Percentiles rank a stretch among this genome's conserved stretches.
These are phyloP conservation scores for Purshia tridentata DNA, from an alignment of 306 rosid genomes.

Conservation along the genomic window DNA sequence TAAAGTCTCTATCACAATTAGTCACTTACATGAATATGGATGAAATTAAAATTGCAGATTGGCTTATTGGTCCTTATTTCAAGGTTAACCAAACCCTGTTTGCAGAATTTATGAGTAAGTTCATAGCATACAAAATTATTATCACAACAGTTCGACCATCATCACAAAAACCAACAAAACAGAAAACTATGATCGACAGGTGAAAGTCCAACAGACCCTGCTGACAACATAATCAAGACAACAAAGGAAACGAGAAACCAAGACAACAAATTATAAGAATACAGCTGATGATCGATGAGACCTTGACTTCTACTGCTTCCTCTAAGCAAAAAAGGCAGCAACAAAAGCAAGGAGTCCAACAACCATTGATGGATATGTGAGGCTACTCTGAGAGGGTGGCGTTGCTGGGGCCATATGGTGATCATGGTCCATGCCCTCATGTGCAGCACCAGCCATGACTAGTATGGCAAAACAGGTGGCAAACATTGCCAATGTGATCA, in stretches of 20 bases:
- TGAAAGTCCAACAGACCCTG: neutral
- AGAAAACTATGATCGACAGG: neutral
- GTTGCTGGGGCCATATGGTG: conserved; percentile 21
- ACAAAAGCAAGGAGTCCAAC: conserved; percentile 31
- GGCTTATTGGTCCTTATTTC: too few species aligned
- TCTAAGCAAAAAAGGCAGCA: conserved; percentile 27
- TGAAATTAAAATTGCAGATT: too few species aligned
- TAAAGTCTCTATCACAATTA: neutral
- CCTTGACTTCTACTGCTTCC: conserved; percentile 12
- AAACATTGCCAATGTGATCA: conserved; percentile 25
- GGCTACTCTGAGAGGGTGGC: conserved; percentile 21
- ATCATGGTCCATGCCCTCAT: conserved; percentile 12
- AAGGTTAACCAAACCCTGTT: neutral
- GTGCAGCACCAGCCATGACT: conserved; percentile 36
- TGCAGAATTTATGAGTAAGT: neutral
- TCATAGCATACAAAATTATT: too few species aligned
- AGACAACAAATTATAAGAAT: neutral
- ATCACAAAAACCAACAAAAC: neutral
- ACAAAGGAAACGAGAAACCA: neutral
- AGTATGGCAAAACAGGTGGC: conserved; percentile 32
- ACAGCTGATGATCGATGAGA: neutral
- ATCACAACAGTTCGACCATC: neutral
- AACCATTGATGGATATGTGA: conserved; percentile 29
- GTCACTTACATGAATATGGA: neutral
- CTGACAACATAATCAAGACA: neutral